These are phyloP conservation scores for Flaveria sonorensis DNA, from an alignment of 129 eudicot species.

Conservation along the genomic window DNA sequence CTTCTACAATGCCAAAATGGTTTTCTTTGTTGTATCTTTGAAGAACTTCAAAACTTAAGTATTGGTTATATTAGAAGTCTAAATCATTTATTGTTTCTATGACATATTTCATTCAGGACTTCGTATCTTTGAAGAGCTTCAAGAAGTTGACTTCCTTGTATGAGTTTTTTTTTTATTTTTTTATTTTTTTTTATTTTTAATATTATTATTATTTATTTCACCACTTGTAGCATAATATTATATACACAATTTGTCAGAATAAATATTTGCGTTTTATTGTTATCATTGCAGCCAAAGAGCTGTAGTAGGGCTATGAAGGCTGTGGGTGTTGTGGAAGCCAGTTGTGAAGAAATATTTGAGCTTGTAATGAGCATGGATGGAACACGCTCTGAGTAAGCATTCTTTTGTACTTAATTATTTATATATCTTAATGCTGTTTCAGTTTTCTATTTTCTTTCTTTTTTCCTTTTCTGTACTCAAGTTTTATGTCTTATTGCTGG, in stretches of 20 bases:
- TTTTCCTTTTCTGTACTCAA: background rate
- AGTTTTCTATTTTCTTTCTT: background rate
- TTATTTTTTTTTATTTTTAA: no score
- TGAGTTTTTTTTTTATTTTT: constrained; percentile 19
- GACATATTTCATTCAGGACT: constrained; percentile 60
- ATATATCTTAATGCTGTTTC: background rate
- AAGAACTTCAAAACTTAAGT: constrained; percentile 6
- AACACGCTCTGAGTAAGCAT: constrained; percentile 90
- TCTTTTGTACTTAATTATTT: constrained; percentile 1
- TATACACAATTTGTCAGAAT: background rate
- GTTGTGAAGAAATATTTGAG: constrained; percentile 97
- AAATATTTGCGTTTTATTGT: constrained; percentile 11
- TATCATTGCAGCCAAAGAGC: constrained; percentile 80
- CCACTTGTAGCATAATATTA: constrained; percentile 5
- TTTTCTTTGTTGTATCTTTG: constrained; percentile 23
- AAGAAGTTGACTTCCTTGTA: constrained; percentile 95
- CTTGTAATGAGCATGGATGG: constrained; percentile 99
- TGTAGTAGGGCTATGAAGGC: constrained; percentile 99
- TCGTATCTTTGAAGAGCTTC: constrained; percentile 98
- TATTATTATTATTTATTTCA: background rate
- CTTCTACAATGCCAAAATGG: constrained; percentile 99
- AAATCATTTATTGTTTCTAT: constrained; percentile 14
- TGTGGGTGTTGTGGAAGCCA: constrained; percentile 98
- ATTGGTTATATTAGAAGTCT: constrained; percentile 16
- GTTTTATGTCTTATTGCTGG: constrained; percentile 11